These are phyloP conservation scores for Erysimum pusillum DNA, from an alignment of 441 rosid genomes.

Conservation along the genomic window DNA sequence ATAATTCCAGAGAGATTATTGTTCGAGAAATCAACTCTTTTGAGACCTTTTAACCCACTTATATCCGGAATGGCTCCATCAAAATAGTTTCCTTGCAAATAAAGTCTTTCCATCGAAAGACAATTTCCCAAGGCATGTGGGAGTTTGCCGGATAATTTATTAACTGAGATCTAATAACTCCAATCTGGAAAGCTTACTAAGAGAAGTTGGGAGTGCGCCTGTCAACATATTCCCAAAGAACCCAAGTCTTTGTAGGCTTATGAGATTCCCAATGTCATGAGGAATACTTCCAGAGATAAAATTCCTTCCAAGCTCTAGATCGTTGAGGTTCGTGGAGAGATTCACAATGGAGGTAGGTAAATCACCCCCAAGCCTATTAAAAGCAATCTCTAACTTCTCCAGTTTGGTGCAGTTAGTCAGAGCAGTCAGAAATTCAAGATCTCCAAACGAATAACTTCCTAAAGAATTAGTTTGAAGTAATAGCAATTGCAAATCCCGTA, in stretches of 20 bases:
- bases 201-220: constrained; percentile 3
- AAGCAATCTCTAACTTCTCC: not conserved
- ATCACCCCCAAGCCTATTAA: not conserved
- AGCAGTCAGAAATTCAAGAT: not conserved
- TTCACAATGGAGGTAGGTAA: not conserved
- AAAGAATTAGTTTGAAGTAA: not conserved
- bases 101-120: not conserved
- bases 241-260: not conserved
- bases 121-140: constrained; percentile 6
- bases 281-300: constrained; percentile 23
- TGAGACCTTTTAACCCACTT: not conserved
- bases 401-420: constrained; percentile 14
- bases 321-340: not conserved
- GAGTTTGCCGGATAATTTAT: constrained; percentile 1
- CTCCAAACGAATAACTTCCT: not conserved
- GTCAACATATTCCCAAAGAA: not conserved
- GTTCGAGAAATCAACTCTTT: constrained; percentile 17
- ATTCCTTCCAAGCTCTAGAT: not conserved
- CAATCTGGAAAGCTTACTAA: constrained; percentile 41
- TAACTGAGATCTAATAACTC: not conserved
- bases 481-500: not conserved
- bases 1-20: constrained; percentile 15
- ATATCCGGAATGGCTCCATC: constrained; percentile 32
- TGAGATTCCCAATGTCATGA: not conserved
- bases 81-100: constrained; percentile 18